Conservation (phyloP, 345 rosid species). For the Anacardium occidentale region DNA sequence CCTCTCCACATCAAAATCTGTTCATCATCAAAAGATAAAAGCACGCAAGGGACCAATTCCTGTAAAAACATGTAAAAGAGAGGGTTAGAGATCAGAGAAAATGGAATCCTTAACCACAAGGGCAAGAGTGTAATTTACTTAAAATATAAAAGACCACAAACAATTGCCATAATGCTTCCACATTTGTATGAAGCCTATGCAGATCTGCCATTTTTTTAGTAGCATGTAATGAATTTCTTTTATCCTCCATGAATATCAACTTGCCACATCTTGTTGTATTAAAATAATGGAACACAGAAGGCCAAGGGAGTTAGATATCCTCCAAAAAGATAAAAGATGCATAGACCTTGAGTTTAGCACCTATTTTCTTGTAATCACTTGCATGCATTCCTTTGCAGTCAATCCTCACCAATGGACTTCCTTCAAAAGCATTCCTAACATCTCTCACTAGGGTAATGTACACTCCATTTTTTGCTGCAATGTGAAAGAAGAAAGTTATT, state of each 20-base stretch:
- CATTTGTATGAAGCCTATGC: not conserved
- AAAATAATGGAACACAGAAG: not conserved
- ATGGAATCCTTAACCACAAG: not conserved
- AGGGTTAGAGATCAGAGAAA: conserved; percentile 1
- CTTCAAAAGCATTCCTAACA: conserved; percentile 85
- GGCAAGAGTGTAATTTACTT: not conserved
- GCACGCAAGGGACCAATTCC: conserved; percentile 92
- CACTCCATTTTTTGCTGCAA: conserved; percentile 85
- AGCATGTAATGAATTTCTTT: not conserved
- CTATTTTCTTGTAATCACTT: conserved; percentile 86
- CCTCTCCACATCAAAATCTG: conserved; percentile 96
- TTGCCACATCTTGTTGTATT: not conserved
- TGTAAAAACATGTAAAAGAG: conserved; percentile 26
- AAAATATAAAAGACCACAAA: conserved; percentile 3
- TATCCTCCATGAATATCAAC: not conserved
- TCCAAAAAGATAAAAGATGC: not conserved
- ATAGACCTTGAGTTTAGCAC: conserved; percentile 88
- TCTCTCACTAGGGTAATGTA: conserved; percentile 70
- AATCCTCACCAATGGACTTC: conserved; percentile 74
- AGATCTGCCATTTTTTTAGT: not conserved
- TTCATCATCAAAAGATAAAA: conserved; percentile 84
- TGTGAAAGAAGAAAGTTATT: conserved; percentile 15
- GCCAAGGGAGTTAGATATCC: not conserved
- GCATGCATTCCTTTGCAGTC: conserved; percentile 80
- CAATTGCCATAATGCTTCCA: not conserved